Conservation (phyloP, 176 grass and related monocot genomes). For the Rhynchospora breviuscula region DNA sequence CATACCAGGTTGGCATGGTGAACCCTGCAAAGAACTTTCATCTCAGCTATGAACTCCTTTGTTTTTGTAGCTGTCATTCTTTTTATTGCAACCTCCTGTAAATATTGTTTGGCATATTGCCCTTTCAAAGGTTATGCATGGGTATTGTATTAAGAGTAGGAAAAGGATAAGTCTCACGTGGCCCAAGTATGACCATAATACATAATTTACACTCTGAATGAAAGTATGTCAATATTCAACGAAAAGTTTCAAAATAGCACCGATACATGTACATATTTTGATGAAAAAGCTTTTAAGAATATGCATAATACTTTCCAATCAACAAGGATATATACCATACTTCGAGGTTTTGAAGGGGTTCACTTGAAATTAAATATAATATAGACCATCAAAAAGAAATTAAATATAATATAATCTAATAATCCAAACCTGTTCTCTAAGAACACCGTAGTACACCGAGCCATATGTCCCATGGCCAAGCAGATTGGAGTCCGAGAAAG, state of each 20-base stretch:
- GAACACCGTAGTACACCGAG: slow-evolving; percentile 90
- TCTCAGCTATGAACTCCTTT: slow-evolving; percentile 94
- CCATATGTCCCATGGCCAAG: slow-evolving; percentile 98
- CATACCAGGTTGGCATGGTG: slow-evolving; percentile 97
- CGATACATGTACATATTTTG: too few species aligned
- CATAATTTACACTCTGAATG: not conserved
- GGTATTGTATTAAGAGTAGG: not conserved
- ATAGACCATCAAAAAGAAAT: too few species aligned
- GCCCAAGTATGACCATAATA: not conserved
- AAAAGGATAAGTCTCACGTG: not conserved
- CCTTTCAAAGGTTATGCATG: not conserved
- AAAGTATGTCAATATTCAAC: too few species aligned
- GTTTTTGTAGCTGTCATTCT: slow-evolving; percentile 99
- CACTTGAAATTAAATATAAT: not conserved
- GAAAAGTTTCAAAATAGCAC: too few species aligned
- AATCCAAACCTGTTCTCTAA: slow-evolving; percentile 74
- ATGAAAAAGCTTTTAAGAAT: not conserved
- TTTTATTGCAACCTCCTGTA: slow-evolving; percentile 93
- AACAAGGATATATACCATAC: not conserved
- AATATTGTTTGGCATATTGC: slow-evolving; percentile 18
- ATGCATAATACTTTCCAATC: not conserved
- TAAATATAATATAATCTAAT: not conserved
- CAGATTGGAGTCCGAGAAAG: slow-evolving; percentile 90
- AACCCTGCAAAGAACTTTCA: slow-evolving; percentile 98
- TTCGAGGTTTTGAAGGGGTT: not conserved